phyloP scores from a whole-genome alignment of 1,284 basidiomycete genomes.

The Sphaerobolus stellatus region DNA sequence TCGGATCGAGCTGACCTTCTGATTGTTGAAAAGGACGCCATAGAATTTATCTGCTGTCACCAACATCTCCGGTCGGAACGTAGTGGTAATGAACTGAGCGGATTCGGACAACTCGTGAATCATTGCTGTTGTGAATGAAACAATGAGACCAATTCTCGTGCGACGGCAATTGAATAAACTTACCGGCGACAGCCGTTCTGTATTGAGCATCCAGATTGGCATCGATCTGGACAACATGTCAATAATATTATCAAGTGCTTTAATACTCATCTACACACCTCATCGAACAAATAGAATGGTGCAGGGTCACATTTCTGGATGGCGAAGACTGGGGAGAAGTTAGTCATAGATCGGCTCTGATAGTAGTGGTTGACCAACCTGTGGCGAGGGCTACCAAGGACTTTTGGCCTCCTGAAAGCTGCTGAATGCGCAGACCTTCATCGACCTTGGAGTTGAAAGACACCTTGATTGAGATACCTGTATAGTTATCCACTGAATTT shows the following conservation, averaged over 20 bases:
- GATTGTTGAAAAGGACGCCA: constrained; percentile 97
- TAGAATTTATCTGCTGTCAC: constrained; percentile 95
- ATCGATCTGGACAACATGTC: constrained; percentile 65
- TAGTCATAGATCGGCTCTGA: neutral
- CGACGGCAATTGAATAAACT: constrained; percentile 27
- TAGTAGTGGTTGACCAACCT: constrained; percentile 44
- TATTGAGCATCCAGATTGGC: constrained; percentile 98
- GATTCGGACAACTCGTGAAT: constrained; percentile 84
- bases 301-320: constrained; percentile 99
- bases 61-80: constrained; percentile 97
- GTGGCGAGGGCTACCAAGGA: constrained; percentile 95
- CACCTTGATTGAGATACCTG: constrained; percentile 95
- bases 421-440: constrained; percentile 94
- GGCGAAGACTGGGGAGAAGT: constrained; percentile 75
- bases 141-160: constrained; percentile 10
- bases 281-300: constrained; percentile 99
- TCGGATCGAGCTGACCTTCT: constrained; percentile 89
- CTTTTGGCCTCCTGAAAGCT: constrained; percentile 97
- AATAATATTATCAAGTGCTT: neutral
- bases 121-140: constrained; percentile 62
- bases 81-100: constrained; percentile 98
- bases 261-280: constrained; percentile 46
- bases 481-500: constrained; percentile 89
- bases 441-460: constrained; percentile 99
- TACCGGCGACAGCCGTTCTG: constrained; percentile 92